A percentile compares a stretch with the other conserved stretches of the same genome.
phyloP scores from a whole-genome alignment of 495 filamentous ascomycete species.

The Neurospora discreta region DNA sequence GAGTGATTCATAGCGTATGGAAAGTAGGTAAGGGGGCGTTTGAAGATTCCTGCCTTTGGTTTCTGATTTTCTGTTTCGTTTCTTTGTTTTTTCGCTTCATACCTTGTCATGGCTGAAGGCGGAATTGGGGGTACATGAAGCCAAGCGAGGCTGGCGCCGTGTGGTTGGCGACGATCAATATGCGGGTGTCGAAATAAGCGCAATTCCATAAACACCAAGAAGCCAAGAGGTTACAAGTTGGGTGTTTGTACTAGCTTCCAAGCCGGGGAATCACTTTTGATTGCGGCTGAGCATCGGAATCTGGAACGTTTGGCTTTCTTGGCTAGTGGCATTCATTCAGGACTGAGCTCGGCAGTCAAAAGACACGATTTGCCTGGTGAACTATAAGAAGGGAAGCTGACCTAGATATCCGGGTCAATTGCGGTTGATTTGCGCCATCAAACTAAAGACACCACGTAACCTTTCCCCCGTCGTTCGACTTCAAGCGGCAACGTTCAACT shows the following conservation, averaged over 20 bases:
- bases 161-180: not conserved
- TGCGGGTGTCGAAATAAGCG: not conserved
- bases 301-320: not conserved
- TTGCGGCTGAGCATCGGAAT: not conserved
- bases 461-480: not conserved
- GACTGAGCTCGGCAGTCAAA: not conserved
- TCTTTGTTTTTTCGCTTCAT: not conserved
- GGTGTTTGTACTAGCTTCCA: conserved; percentile 1
- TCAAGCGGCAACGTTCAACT: not conserved
- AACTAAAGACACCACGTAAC: not conserved
- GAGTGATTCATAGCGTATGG: not conserved
- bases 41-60: not conserved
- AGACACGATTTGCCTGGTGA: not conserved
- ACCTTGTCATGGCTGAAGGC: not conserved
- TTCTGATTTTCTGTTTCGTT: not conserved
- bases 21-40: not conserved
- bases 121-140: not conserved
- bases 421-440: not conserved
- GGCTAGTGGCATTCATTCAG: not conserved
- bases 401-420: not conserved
- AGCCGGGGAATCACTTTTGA: not conserved
- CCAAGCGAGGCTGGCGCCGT: not conserved
- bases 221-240: conserved; percentile 3
- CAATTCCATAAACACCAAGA: not conserved
- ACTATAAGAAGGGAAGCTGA: not conserved